These are phyloP conservation scores for Trametes hirsuta DNA, from an alignment of 1,284 basidiomycete genomes.

Conservation along the genomic window DNA sequence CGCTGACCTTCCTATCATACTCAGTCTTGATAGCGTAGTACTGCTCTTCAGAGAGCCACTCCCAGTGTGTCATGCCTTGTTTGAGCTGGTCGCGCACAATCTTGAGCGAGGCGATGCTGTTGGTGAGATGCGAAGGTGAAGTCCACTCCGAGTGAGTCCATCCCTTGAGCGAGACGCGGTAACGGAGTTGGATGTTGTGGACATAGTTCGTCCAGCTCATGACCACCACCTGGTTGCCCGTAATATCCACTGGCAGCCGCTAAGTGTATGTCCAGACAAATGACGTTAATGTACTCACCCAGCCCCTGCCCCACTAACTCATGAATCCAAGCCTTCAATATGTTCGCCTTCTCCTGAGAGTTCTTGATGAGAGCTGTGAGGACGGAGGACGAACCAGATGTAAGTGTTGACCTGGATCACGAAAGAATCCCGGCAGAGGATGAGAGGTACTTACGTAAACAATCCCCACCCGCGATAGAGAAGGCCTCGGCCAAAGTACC, in stretches of 20 bases:
- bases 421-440: too few species aligned
- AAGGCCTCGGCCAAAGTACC: background rate
- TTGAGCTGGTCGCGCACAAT: background rate
- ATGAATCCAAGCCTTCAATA: background rate
- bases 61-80: background rate
- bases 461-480: slow-evolving; percentile 2
- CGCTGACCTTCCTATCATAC: background rate
- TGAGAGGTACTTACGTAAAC: background rate
- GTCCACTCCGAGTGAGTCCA: slow-evolving; percentile 1
- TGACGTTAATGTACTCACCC: background rate
- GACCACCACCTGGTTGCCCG: background rate
- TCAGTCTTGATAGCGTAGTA: background rate
- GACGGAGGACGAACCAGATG: background rate
- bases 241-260: background rate
- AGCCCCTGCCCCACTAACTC: background rate
- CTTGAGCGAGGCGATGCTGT: background rate
- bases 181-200: background rate
- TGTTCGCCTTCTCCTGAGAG: background rate
- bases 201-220: slow-evolving; percentile 13
- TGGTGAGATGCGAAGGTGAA: background rate
- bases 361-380: background rate
- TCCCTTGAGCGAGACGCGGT: slow-evolving; percentile 7
- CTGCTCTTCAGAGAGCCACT: background rate
- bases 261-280: background rate
- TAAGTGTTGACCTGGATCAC: background rate